phyloP scores from a whole-genome alignment of 768 basidiomycete species.

The Boletus reticulatus region DNA sequence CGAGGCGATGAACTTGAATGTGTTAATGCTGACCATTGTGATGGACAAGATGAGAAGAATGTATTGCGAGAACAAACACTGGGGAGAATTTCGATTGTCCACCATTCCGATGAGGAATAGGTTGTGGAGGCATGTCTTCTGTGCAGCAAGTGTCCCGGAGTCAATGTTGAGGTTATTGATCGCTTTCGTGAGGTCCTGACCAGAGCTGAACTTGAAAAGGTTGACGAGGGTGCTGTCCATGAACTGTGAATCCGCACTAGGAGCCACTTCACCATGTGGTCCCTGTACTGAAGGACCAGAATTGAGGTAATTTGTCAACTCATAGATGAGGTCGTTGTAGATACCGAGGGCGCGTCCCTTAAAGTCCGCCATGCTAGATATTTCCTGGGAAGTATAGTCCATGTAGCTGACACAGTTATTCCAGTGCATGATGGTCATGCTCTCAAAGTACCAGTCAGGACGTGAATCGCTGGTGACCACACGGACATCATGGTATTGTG shows the following conservation, averaged over 20 bases:
- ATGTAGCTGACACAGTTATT: no score
- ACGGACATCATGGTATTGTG: conserved; percentile 95
- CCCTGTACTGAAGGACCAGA: conserved; percentile 63
- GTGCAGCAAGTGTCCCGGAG: conserved; percentile 56
- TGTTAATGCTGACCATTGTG: no score
- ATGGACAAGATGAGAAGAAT: no score
- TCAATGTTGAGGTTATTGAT: conserved; percentile 65
- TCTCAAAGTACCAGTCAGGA: conserved; percentile 98
- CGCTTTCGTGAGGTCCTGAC: conserved; percentile 77
- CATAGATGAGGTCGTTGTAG: conserved; percentile 83
- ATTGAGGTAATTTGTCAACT: conserved; percentile 76
- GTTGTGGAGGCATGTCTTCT: conserved; percentile 78
- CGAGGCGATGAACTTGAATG: no score
- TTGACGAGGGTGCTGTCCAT: conserved; percentile 77
- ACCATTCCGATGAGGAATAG: no score
- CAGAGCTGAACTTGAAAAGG: conserved; percentile 74
- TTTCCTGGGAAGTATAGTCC: conserved; percentile 76
- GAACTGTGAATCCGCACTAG: conserved; percentile 52
- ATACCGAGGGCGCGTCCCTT: conserved; percentile 67
- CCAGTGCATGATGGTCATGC: conserved; percentile 92
- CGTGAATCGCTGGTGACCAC: conserved; percentile 82
- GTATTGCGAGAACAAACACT: no score
- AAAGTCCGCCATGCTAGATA: conserved; percentile 63
- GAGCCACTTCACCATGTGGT: conserved; percentile 49
- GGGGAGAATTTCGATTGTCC: no score